Percentiles rank a stretch among this genome's conserved stretches.
phyloP scores from a whole-genome alignment of 495 filamentous ascomycete species.

The Penicillium canariense region DNA sequence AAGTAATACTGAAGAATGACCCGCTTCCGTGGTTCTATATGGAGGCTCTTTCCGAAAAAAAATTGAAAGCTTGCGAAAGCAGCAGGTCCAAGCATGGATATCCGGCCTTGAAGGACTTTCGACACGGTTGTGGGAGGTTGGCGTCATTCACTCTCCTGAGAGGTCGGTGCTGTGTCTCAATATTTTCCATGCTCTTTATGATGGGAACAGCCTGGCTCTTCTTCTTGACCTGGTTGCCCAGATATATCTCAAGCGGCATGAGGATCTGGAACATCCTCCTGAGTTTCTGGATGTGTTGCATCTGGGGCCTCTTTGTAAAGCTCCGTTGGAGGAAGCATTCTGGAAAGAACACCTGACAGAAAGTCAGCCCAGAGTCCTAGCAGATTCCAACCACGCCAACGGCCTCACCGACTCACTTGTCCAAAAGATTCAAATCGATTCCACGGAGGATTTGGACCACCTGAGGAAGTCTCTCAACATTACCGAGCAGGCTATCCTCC shows the following conservation, averaged over 20 bases:
- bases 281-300: slow-evolving; percentile 43
- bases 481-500: slow-evolving; percentile 42
- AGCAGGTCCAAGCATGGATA: slow-evolving; percentile 44
- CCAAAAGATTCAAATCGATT: slow-evolving; percentile 14
- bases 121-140: slow-evolving; percentile 41
- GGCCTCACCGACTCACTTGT: slow-evolving; percentile 10
- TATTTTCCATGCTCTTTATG: slow-evolving; percentile 86
- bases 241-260: slow-evolving; percentile 29
- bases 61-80: slow-evolving; percentile 24
- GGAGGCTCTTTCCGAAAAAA: slow-evolving; percentile 20
- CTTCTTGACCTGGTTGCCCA: slow-evolving; percentile 56
- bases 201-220: slow-evolving; percentile 73
- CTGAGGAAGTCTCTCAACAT: slow-evolving; percentile 34
- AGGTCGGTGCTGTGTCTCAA: slow-evolving; percentile 51
- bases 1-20: slow-evolving; percentile 55
- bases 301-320: slow-evolving; percentile 44
- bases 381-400: slow-evolving; percentile 2
- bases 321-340: slow-evolving; percentile 52
- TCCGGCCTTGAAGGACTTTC: slow-evolving; percentile 25
- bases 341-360: slow-evolving; percentile 61
- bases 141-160: slow-evolving; percentile 32
- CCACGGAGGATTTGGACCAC: slow-evolving; percentile 17
- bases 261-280: slow-evolving; percentile 2
- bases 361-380: slow-evolving; percentile 31
- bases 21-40: slow-evolving; percentile 49